Evolutionary conservation across 2,329 filamentous ascomycete species (phyloP).

Genomic region (Phoma herbarum): DNA sequence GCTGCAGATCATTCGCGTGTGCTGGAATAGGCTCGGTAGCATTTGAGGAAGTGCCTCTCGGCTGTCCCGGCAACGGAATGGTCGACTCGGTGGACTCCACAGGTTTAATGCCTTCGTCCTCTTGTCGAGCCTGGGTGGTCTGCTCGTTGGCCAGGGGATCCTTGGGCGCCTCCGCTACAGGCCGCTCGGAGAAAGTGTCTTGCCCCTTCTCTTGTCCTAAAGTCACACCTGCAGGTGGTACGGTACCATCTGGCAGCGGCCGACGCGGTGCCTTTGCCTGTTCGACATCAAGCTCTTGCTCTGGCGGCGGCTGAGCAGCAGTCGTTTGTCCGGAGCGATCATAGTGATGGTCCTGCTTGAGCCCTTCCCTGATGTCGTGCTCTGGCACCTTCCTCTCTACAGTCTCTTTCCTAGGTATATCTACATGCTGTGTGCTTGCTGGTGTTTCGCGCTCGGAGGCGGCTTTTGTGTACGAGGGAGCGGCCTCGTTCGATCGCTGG

Average conservation of each 20-base stretch:
- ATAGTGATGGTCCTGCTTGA: constrained; percentile 63
- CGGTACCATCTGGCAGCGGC: constrained; percentile 61
- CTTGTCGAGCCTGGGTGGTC: constrained; percentile 15
- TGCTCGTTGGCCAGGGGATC: constrained; percentile 46
- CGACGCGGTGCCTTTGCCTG: constrained; percentile 57
- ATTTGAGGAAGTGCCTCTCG: constrained; percentile 49
- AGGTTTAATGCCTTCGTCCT: constrained; percentile 47
- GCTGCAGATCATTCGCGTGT: constrained; percentile 57
- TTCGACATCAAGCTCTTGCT: constrained; percentile 54
- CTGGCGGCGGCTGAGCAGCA: constrained; percentile 46
- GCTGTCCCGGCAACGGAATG: constrained; percentile 50
- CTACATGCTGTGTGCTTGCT: constrained; percentile 29
- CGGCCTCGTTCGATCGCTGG: constrained; percentile 64
- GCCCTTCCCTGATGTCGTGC: constrained; percentile 44
- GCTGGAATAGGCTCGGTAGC: constrained; percentile 64
- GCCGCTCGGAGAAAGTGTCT: constrained; percentile 46
- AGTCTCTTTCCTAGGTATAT: constrained; percentile 45
- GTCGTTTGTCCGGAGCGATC: constrained; percentile 55
- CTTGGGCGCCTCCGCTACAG: constrained; percentile 49
- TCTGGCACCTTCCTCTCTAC: constrained; percentile 31
- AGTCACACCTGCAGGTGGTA: constrained; percentile 52
- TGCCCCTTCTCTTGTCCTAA: constrained; percentile 44
- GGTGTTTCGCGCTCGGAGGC: constrained; percentile 34
- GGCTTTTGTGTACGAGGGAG: constrained; percentile 45
- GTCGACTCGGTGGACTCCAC: constrained; percentile 52